phyloP scores from a whole-genome alignment of 139 green algal genomes.

The Zygnema cylindricum region DNA sequence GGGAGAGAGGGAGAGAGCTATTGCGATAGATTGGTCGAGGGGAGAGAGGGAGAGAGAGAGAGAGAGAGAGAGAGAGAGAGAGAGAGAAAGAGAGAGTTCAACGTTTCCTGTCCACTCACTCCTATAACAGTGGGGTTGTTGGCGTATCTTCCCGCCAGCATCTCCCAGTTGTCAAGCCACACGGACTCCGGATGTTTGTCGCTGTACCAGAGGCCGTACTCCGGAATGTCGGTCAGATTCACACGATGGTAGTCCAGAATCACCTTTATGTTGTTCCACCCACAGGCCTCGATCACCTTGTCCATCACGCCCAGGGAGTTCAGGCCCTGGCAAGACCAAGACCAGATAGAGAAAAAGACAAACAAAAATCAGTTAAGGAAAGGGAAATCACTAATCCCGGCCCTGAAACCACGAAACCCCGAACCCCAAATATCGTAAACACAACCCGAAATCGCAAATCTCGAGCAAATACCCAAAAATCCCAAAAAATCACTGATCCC shows the following conservation, averaged over 20 bases:
- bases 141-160: slow-evolving; percentile 43
- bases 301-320: slow-evolving; percentile 38
- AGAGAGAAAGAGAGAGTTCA: not conserved
- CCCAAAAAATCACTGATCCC: too few relatives aligned
- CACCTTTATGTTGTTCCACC: slow-evolving; percentile 26
- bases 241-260: slow-evolving; percentile 49
- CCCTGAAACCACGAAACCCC: too few relatives aligned
- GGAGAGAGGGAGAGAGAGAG: too few relatives aligned
- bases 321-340: slow-evolving; percentile 4
- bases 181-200: not conserved
- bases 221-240: not conserved
- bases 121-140: slow-evolving; percentile 30
- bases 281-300: slow-evolving; percentile 22
- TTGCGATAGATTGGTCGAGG: too few relatives aligned
- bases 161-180: slow-evolving; percentile 42
- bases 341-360: not conserved
- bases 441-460: too few relatives aligned
- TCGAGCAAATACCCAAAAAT: too few relatives aligned
- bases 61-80: not conserved
- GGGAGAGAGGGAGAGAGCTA: too few relatives aligned
- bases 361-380: not conserved
- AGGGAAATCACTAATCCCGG: too few relatives aligned
- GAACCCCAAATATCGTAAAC: too few relatives aligned
- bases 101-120: slow-evolving; percentile 7
- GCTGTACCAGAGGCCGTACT: slow-evolving; percentile 37